phyloP scores from a whole-genome alignment of 1,139 yeast genomes.

The Yamadazyma oceani region DNA sequence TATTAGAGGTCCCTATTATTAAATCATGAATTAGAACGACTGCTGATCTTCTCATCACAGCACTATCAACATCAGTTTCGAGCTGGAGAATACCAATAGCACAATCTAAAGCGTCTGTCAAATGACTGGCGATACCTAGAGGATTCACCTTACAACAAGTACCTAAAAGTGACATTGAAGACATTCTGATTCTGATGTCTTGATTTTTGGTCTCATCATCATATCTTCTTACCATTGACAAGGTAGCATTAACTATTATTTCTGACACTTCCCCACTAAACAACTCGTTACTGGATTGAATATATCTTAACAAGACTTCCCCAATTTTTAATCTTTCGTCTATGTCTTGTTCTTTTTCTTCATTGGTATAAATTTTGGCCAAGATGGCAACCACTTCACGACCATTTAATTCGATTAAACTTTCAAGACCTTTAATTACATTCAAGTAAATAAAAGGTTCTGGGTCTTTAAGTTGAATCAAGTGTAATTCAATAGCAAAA shows the following conservation, averaged over 20 bases:
- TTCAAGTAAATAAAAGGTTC: constrained; percentile 88
- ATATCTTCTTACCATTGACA: constrained; percentile 38
- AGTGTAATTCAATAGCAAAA: constrained; percentile 59
- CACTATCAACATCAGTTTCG: constrained; percentile 47
- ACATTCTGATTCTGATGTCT: constrained; percentile 73
- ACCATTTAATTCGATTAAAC: constrained; percentile 50
- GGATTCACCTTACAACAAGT: constrained; percentile 62
- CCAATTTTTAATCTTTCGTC: constrained; percentile 78
- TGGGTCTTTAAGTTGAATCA: constrained; percentile 66
- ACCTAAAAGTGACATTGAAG: constrained; percentile 82
- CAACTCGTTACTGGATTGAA: constrained; percentile 50
- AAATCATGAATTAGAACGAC: constrained; percentile 68
- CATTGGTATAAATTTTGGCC: constrained; percentile 40
- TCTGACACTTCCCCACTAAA: constrained; percentile 41
- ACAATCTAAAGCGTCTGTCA: constrained; percentile 68
- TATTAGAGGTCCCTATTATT: constrained; percentile 43
- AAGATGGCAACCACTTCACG: constrained; percentile 40
- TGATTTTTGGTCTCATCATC: constrained; percentile 24
- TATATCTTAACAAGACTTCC: constrained; percentile 68
- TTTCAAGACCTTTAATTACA: constrained; percentile 74
- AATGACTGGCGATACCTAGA: constrained; percentile 44
- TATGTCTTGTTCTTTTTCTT: constrained; percentile 30
- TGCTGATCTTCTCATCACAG: constrained; percentile 73
- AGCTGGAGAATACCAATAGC: constrained; percentile 68
- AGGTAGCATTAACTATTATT: constrained; percentile 29